Percentiles rank a stretch among this genome's conserved stretches.
phyloP scores from a whole-genome alignment of 2,329 filamentous ascomycete genomes.

The Penicillium decumbens region DNA sequence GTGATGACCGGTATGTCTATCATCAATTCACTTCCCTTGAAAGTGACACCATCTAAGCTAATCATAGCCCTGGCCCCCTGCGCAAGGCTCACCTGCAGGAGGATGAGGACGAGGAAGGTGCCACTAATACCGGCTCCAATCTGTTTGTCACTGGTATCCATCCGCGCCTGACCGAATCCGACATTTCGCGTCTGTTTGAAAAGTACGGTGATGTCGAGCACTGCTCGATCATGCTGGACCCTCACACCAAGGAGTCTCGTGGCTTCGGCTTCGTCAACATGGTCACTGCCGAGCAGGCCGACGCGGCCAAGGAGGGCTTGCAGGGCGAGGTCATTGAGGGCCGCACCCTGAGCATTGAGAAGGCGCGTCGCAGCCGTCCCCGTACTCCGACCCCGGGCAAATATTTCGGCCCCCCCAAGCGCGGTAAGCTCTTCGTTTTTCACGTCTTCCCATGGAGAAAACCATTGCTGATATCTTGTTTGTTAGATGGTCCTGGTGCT shows the following conservation, averaged over 20 bases:
- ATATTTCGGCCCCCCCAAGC: constrained; percentile 97
- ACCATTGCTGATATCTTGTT: constrained; percentile 8
- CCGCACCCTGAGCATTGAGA: constrained; percentile 95
- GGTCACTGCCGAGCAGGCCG: constrained; percentile 88
- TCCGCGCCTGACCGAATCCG: constrained; percentile 80
- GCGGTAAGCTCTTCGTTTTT: constrained; percentile 59
- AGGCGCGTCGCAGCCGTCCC: constrained; percentile 89
- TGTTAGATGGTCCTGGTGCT: constrained; percentile 30
- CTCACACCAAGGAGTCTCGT: constrained; percentile 96
- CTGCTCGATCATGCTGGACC: constrained; percentile 99
- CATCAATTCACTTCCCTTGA: neutral
- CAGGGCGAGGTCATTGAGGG: constrained; percentile 95
- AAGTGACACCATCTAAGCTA: neutral
- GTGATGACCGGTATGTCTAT: constrained; percentile 48
- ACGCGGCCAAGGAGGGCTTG: constrained; percentile 92
- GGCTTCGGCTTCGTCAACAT: constrained; percentile 99
- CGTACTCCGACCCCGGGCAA: constrained; percentile 96
- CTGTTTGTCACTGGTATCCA: constrained; percentile 98
- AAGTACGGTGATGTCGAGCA: constrained; percentile 99
- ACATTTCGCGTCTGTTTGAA: constrained; percentile 92
- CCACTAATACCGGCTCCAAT: constrained; percentile 91
- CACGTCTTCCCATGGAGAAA: neutral
- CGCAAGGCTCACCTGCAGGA: constrained; percentile 16
- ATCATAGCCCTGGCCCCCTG: constrained; percentile 3
- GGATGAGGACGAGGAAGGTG: constrained; percentile 64